phyloP scores from a whole-genome alignment of 306 rosid species.

The Vachellia collinsii region DNA sequence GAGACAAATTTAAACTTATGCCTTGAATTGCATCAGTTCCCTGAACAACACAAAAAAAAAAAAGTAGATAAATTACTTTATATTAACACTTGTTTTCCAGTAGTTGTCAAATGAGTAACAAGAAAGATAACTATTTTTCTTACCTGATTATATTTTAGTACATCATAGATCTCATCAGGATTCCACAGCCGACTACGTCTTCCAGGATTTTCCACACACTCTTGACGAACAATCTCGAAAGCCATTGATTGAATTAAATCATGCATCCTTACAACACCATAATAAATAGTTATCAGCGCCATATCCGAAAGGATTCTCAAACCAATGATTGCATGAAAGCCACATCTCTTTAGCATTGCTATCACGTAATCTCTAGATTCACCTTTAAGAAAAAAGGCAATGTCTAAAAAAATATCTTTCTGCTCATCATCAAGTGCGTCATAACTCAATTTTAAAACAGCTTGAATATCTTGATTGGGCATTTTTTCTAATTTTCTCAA shows the following conservation, averaged over 20 bases:
- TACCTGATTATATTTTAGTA: neutral
- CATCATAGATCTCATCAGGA: neutral
- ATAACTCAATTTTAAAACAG: too few relatives aligned
- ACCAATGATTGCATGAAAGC: slow-evolving; percentile 6
- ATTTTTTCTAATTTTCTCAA: too few relatives aligned
- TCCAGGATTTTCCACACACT: neutral
- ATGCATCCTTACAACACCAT: slow-evolving; percentile 7
- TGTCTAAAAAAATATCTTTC: too few relatives aligned
- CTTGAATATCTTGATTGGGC: too few relatives aligned
- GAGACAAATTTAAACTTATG: slow-evolving; percentile 23
- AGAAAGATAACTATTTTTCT: neutral
- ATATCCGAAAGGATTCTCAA: slow-evolving; percentile 1
- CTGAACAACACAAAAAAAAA: neutral
- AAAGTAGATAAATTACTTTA: neutral
- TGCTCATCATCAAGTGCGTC: too few relatives aligned
- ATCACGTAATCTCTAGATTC: neutral
- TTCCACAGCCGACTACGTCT: neutral
- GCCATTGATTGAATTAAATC: slow-evolving; percentile 37
- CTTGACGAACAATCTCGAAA: neutral
- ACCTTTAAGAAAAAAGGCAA: too few relatives aligned
- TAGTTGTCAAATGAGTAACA: too few relatives aligned
- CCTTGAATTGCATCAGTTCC: slow-evolving; percentile 22
- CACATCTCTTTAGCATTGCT: slow-evolving; percentile 12
- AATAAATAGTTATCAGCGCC: neutral
- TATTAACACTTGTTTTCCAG: neutral